Evolutionary conservation across 805 yeast species (phyloP), one percentile per base, ranked within the genome.

Genomic region (Wickerhamomyces bovis): DNA sequence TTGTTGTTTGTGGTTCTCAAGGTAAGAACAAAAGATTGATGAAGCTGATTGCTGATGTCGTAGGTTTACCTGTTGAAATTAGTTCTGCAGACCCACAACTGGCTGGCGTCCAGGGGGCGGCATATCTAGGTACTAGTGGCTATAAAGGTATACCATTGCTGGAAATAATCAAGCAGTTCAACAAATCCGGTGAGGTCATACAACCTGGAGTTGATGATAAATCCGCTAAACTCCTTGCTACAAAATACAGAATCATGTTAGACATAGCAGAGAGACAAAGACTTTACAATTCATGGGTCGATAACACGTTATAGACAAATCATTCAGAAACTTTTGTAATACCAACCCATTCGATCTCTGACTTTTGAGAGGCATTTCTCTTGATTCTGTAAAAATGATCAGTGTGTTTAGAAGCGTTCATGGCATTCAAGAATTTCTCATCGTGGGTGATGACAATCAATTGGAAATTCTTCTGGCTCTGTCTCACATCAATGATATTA

Each of bases 391-490:
- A 94, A 65, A 86, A 94, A 61, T 85, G 89, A 61, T 89, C 97
- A 11, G 96, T 82, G 60, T 86, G 89, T 47, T 80, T 77, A 19
- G 83, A 76, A 0, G 97, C 97, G 63, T 85, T 81, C 83, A 94
- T 89, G 60, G 82, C 82, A 42, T 80, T 76, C 57, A 94, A 71
- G 60, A 94, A 94, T 57, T 85, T 84, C 64, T 92, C 97, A 66
- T 94, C 99, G 61, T 94, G 99, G 0, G 99, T 94, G 54, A 94
- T 94, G 6, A 94, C 95, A 57, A 94, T 89, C 45, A 94, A 72
- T 68, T 94, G 99, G 71, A 94, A 94, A 63, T 94, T 94, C 58
- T 75, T 78, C 64, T 94, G 99, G 31, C 71, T 72, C 45, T 78
- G 76, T 54, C 99, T 75, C 56, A 80, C 66, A 36, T 81, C 83